phyloP scores from a whole-genome alignment of 2,329 filamentous ascomycete species.

The Colletotrichum sp. region DNA sequence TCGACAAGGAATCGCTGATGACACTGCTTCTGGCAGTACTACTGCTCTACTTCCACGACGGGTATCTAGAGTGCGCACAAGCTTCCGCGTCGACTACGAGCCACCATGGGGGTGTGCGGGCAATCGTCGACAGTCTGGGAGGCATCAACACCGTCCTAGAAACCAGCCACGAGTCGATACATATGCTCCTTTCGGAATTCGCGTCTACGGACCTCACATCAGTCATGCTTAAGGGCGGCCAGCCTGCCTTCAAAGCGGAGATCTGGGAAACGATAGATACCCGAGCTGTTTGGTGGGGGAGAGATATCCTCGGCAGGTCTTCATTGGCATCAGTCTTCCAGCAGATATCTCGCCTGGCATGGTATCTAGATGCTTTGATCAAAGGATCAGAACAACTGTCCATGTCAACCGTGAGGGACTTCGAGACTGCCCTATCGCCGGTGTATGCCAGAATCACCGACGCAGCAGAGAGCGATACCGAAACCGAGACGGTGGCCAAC shows the following conservation, averaged over 20 bases:
- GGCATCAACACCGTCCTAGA: slow-evolving; percentile 30
- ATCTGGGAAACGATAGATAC: slow-evolving; percentile 44
- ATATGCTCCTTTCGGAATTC: slow-evolving; percentile 48
- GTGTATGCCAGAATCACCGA: slow-evolving; percentile 29
- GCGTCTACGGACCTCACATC: slow-evolving; percentile 47
- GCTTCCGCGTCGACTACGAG: slow-evolving; percentile 29
- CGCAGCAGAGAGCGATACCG: slow-evolving; percentile 1
- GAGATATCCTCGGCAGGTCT: slow-evolving; percentile 36
- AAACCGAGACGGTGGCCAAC: slow-evolving; percentile 28
- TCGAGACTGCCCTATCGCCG: slow-evolving; percentile 30
- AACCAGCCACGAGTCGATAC: slow-evolving; percentile 32
- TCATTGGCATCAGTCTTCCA: slow-evolving; percentile 39
- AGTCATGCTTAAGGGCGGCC: slow-evolving; percentile 41
- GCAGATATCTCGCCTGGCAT: slow-evolving; percentile 32
- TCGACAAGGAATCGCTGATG: slow-evolving; percentile 35
- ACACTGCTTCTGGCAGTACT: slow-evolving; percentile 44
- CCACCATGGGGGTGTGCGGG: slow-evolving; percentile 39
- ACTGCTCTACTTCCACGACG: slow-evolving; percentile 46
- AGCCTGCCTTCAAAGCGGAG: slow-evolving; percentile 39
- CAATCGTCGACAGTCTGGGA: slow-evolving; percentile 37
- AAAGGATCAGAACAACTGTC: slow-evolving; percentile 26
- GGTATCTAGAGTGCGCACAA: slow-evolving; percentile 36
- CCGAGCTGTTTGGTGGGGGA: slow-evolving; percentile 47
- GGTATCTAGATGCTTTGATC: slow-evolving; percentile 28
- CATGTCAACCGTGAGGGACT: slow-evolving; percentile 30